These are phyloP conservation scores for Aspergillus funiculosus DNA, from an alignment of 495 filamentous ascomycete genomes.

Conservation along the genomic window DNA sequence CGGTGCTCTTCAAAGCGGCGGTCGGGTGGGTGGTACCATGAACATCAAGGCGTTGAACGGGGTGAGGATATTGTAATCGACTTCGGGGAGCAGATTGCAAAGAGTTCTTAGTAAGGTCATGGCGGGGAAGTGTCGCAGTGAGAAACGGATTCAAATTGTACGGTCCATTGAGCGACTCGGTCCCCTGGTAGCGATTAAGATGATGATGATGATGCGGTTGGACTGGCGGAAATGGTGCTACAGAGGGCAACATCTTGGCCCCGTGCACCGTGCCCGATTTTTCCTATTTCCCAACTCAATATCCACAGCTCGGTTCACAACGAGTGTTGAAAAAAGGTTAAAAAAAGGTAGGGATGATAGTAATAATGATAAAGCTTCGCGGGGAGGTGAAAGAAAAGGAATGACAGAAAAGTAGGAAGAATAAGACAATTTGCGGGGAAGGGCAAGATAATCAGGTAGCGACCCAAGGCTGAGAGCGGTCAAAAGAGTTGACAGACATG, in stretches of 20 bases:
- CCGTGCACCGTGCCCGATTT: slow-evolving; percentile 8
- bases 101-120: slow-evolving; percentile 25
- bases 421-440: neutral
- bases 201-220: slow-evolving; percentile 45
- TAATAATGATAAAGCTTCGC: neutral
- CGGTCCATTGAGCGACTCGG: slow-evolving; percentile 25
- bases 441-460: slow-evolving; percentile 10
- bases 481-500: slow-evolving; percentile 25
- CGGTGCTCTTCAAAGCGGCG: slow-evolving; percentile 24
- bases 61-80: slow-evolving; percentile 40
- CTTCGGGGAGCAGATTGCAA: slow-evolving; percentile 29
- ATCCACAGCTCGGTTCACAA: neutral
- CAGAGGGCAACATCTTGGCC: slow-evolving; percentile 43
- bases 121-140: slow-evolving; percentile 18
- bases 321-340: slow-evolving; percentile 1
- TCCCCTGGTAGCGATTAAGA: slow-evolving; percentile 29
- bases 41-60: slow-evolving; percentile 35
- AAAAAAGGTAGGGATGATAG: slow-evolving; percentile 1
- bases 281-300: slow-evolving; percentile 1
- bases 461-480: slow-evolving; percentile 17
- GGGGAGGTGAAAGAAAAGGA: slow-evolving; percentile 6
- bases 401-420: neutral
- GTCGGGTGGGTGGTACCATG: slow-evolving; percentile 23
- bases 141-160: slow-evolving; percentile 33
- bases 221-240: slow-evolving; percentile 40